Evolutionary conservation across 139 green algal genomes (phyloP).

Genomic region (Yamagishiella unicocca): DNA sequence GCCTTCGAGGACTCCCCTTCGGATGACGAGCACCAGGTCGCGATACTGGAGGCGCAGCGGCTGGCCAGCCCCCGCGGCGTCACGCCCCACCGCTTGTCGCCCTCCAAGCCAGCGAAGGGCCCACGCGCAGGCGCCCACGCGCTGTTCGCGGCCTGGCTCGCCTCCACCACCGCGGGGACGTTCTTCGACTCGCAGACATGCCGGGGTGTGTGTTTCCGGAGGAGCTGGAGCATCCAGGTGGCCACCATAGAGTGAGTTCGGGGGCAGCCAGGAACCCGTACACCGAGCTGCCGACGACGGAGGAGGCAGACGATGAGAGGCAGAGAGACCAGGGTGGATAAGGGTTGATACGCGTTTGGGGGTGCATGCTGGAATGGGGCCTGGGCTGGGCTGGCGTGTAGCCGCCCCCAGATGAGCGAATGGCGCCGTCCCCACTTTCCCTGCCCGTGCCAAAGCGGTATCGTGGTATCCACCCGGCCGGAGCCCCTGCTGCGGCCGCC

Average conservation of each 20-base stretch:
- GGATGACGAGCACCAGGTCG: not conserved
- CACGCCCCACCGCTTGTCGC: not conserved
- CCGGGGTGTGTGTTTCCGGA: not conserved
- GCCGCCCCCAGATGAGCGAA: too few relatives aligned
- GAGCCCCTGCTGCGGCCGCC: too few relatives aligned
- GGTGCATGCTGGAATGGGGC: not conserved
- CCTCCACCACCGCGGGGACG: not conserved
- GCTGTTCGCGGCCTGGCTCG: constrained; percentile 19
- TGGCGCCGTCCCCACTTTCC: too few relatives aligned
- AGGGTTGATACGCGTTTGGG: not conserved
- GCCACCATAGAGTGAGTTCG: not conserved
- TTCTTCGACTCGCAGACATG: constrained; percentile 12
- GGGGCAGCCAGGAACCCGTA: too few relatives aligned
- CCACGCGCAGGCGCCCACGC: constrained; percentile 8
- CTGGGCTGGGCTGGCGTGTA: too few relatives aligned
- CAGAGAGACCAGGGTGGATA: not conserved
- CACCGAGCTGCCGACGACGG: too few relatives aligned
- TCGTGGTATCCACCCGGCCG: too few relatives aligned
- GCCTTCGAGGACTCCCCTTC: constrained; percentile 10
- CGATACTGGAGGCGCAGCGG: not conserved
- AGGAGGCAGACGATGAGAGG: too few relatives aligned
- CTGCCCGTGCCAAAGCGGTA: too few relatives aligned
- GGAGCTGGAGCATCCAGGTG: constrained; percentile 26
- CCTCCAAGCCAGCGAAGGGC: not conserved
- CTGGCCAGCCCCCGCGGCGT: not conserved